Conservation (phyloP, 2,329 filamentous ascomycete species). For the Pseudogymnoascus sp. region DNA sequence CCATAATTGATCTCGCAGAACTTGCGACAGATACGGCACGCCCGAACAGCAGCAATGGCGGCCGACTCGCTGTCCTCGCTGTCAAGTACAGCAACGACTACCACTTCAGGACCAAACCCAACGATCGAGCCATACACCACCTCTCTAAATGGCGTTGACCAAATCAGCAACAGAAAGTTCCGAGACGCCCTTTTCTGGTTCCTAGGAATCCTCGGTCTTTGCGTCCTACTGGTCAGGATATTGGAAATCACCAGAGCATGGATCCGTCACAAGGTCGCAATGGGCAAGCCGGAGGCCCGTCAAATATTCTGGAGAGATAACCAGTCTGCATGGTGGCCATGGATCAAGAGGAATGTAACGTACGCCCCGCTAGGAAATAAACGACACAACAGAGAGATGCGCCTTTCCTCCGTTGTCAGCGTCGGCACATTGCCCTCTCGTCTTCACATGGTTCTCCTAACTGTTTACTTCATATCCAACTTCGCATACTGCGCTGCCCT, state of each 20-base stretch:
- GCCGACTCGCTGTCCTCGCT: not conserved
- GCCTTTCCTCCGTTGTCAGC: constrained; percentile 51
- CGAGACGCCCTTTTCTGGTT: constrained; percentile 53
- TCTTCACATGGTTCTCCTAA: constrained; percentile 51
- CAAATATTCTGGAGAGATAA: constrained; percentile 53
- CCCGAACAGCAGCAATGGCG: not conserved
- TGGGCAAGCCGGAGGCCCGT: constrained; percentile 43
- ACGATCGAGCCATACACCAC: constrained; percentile 50
- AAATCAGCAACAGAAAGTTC: constrained; percentile 49
- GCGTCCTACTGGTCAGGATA: constrained; percentile 47
- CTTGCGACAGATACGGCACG: constrained; percentile 1
- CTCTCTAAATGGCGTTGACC: constrained; percentile 53
- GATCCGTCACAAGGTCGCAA: constrained; percentile 51
- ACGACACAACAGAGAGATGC: constrained; percentile 60
- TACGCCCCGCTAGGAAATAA: constrained; percentile 59
- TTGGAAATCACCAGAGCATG: constrained; percentile 47
- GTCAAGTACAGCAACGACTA: constrained; percentile 9
- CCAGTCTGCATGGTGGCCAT: constrained; percentile 54
- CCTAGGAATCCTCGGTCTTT: constrained; percentile 46
- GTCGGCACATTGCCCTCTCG: constrained; percentile 58
- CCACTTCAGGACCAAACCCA: constrained; percentile 28
- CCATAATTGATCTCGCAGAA: not conserved
- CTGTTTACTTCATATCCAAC: constrained; percentile 53
- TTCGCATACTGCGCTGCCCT: constrained; percentile 54
- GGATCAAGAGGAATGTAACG: constrained; percentile 53